Conservation (phyloP, 306 rosid genomes). For the Vigna trinervia region DNA sequence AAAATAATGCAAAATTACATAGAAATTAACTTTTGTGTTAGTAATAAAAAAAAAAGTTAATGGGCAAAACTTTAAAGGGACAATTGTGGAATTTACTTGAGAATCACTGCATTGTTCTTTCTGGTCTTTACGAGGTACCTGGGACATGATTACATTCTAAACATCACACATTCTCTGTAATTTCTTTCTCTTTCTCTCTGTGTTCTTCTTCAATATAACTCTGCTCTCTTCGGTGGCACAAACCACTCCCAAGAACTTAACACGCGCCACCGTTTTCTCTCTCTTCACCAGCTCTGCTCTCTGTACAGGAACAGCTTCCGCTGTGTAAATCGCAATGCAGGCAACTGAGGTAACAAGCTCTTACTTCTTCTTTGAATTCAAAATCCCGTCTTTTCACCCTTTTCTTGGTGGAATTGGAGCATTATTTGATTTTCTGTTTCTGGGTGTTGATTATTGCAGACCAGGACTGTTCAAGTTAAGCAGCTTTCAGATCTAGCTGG, state of each 20-base stretch:
- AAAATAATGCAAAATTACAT: no score
- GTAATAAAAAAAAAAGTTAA: background rate
- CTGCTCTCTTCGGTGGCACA: slow-evolving; percentile 17
- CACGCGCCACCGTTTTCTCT: slow-evolving; percentile 4
- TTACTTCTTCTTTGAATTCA: slow-evolving; percentile 25
- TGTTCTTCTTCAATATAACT: slow-evolving; percentile 25
- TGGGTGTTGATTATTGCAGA: slow-evolving; percentile 49
- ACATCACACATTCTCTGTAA: slow-evolving; percentile 15
- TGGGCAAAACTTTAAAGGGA: background rate
- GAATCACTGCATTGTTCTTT: slow-evolving; percentile 18
- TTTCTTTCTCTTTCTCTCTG: slow-evolving; percentile 3
- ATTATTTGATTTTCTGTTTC: slow-evolving; percentile 22
- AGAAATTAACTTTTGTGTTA: background rate
- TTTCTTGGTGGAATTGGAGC: background rate
- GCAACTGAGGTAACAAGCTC: slow-evolving; percentile 14
- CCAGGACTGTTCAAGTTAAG: slow-evolving; percentile 85
- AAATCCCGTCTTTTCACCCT: slow-evolving; percentile 12
- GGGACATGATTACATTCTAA: slow-evolving; percentile 29
- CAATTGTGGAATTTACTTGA: slow-evolving; percentile 8
- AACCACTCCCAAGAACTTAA: background rate
- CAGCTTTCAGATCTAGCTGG: slow-evolving; percentile 90
- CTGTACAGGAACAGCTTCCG: background rate
- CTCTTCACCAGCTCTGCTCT: background rate
- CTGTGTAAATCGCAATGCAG: slow-evolving; percentile 46
- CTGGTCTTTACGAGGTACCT: slow-evolving; percentile 22